These are phyloP conservation scores for Penicillium cataractarum DNA, from an alignment of 495 filamentous ascomycete species.

Conservation along the genomic window DNA sequence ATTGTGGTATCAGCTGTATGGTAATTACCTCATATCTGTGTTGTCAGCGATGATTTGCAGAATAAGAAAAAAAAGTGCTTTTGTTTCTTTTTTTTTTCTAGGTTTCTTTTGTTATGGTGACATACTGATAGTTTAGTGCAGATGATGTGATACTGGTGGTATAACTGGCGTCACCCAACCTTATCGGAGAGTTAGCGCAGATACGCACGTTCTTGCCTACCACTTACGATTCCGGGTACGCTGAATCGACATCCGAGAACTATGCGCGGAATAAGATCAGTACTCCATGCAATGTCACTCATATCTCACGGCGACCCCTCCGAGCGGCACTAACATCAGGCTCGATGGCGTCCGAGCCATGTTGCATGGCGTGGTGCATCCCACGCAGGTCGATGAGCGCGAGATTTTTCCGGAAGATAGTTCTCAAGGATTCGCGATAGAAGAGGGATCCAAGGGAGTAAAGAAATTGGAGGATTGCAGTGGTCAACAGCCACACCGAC, in stretches of 20 bases:
- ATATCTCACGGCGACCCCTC: background rate
- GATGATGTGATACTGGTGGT: conserved; percentile 45
- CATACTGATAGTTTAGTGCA: conserved; percentile 49
- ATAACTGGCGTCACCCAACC: conserved; percentile 35
- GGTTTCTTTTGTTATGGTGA: conserved; percentile 3
- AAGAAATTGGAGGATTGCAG: conserved; percentile 12
- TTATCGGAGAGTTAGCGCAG: conserved; percentile 18
- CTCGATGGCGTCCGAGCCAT: conserved; percentile 29
- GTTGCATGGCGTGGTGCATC: conserved; percentile 18
- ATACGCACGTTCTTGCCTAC: background rate
- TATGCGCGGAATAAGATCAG: conserved; percentile 14
- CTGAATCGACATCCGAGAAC: conserved; percentile 35
- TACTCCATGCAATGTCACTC: background rate
- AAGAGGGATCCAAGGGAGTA: conserved; percentile 10
- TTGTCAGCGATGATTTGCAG: conserved; percentile 2
- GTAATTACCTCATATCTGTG: conserved; percentile 41
- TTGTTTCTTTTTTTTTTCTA: background rate
- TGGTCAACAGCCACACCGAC: conserved; percentile 23
- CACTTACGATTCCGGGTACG: conserved; percentile 40
- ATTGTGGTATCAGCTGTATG: background rate
- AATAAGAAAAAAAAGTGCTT: background rate
- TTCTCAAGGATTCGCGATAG: background rate
- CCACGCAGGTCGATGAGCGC: background rate
- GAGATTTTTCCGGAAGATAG: background rate
- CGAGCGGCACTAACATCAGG: conserved; percentile 33